Evolutionary conservation across 805 yeast genomes (phyloP).

Genomic region (Alloascoidea hylecoeti): DNA sequence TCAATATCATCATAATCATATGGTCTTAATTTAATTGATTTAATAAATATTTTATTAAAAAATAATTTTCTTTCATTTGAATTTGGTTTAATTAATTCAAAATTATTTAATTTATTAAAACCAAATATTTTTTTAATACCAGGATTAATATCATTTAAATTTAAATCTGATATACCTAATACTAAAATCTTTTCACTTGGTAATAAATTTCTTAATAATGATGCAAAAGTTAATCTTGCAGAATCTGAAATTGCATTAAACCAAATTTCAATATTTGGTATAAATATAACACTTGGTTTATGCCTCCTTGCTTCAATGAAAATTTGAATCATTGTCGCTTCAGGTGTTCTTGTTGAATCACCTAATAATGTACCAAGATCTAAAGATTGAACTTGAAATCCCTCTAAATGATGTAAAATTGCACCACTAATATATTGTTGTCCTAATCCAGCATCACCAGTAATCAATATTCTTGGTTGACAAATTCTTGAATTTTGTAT

Average conservation of each 20-base stretch:
- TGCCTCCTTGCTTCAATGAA: conserved; percentile 83
- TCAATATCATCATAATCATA: conserved; percentile 50
- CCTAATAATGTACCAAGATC: conserved; percentile 69
- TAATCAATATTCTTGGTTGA: conserved; percentile 65
- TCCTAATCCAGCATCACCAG: conserved; percentile 72
- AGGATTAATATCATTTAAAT: conserved; percentile 22
- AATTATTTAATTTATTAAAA: conserved; percentile 29
- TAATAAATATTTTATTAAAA: conserved; percentile 37
- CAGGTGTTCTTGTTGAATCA: conserved; percentile 72
- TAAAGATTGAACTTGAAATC: conserved; percentile 75
- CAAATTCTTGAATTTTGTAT: conserved; percentile 51
- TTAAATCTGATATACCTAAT: conserved; percentile 54
- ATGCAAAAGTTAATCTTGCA: conserved; percentile 58
- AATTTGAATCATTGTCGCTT: conserved; percentile 69
- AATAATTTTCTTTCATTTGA: conserved; percentile 34
- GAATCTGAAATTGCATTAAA: conserved; percentile 48
- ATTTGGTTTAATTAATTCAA: conserved; percentile 29
- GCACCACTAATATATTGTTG: conserved; percentile 81
- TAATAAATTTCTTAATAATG: conserved; percentile 51
- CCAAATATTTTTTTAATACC: conserved; percentile 48
- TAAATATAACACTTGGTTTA: conserved; percentile 71
- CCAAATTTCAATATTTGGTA: conserved; percentile 80
- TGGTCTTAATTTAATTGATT: conserved; percentile 55
- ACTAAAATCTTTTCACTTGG: conserved; percentile 64
- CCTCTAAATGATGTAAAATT: conserved; percentile 68